phyloP scores from a whole-genome alignment of 1,284 basidiomycete genomes.

The Sporisorium scitamineum region DNA sequence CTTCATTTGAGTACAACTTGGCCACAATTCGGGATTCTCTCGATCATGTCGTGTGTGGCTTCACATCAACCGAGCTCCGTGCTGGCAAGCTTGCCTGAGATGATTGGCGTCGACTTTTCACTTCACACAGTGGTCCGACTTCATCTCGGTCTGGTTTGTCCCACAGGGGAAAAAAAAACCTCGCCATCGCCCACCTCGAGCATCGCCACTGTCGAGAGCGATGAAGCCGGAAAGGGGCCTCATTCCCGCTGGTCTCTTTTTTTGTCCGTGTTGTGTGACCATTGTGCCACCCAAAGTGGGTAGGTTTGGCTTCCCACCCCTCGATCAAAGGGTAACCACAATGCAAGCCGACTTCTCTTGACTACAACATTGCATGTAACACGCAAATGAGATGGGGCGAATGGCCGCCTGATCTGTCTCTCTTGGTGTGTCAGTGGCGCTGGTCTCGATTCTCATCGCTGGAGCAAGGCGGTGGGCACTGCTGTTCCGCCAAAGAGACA shows the following conservation, averaged over 20 bases:
- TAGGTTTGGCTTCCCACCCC: neutral
- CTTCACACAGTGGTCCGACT: neutral
- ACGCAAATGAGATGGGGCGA: slow-evolving; percentile 36
- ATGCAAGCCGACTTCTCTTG: slow-evolving; percentile 1
- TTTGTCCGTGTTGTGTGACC: neutral
- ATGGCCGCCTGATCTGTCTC: neutral
- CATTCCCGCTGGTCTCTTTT: neutral
- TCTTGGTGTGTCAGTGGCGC: neutral
- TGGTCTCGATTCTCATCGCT: slow-evolving; percentile 9
- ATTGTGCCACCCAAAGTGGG: neutral
- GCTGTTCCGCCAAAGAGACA: neutral
- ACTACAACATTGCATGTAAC: neutral
- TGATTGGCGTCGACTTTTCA: slow-evolving; percentile 2
- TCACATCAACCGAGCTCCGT: neutral
- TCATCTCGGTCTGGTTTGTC: slow-evolving; percentile 25
- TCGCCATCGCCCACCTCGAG: slow-evolving; percentile 18
- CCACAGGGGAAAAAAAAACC: slow-evolving; percentile 14
- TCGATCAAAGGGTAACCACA: slow-evolving; percentile 1
- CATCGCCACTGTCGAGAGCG: neutral
- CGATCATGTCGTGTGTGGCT: neutral
- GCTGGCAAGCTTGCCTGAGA: neutral
- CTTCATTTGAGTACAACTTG: neutral
- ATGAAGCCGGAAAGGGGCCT: slow-evolving; percentile 6
- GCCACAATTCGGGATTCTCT: neutral
- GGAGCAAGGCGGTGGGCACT: slow-evolving; percentile 18